A percentile compares a stretch with the other conserved stretches of the same genome.
Conservation (phyloP, 2,329 filamentous ascomycete species). For the Stemphylium lycopersici region DNA sequence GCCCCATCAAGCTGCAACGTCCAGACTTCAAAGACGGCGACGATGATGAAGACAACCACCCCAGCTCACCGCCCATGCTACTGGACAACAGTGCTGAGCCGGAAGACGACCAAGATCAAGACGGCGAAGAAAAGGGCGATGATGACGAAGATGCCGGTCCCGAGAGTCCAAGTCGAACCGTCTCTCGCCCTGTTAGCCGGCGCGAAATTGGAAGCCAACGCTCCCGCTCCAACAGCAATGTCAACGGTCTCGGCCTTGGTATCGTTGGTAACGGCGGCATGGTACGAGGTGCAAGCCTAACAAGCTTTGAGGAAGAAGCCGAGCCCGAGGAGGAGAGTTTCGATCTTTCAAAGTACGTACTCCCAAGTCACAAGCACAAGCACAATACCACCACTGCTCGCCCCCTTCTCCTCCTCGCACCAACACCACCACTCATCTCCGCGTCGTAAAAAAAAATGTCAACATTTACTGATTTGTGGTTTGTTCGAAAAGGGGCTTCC, state of each 20-base stretch:
- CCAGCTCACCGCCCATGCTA: constrained; percentile 44
- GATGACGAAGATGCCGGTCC: constrained; percentile 44
- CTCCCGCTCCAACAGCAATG: constrained; percentile 41
- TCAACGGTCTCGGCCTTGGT: constrained; percentile 33
- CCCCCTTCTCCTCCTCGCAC: not conserved
- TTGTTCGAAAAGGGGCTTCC: constrained; percentile 51
- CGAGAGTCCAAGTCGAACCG: constrained; percentile 44
- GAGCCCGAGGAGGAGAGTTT: constrained; percentile 55
- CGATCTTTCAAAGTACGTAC: constrained; percentile 57
- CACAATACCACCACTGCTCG: not conserved
- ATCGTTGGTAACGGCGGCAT: constrained; percentile 37
- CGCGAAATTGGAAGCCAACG: constrained; percentile 35
- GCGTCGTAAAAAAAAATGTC: not conserved
- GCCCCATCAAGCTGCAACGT: constrained; percentile 44
- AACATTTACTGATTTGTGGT: constrained; percentile 18
- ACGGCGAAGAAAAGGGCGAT: constrained; percentile 38
- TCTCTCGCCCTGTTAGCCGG: constrained; percentile 45
- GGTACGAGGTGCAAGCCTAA: constrained; percentile 45
- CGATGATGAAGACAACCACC: constrained; percentile 39
- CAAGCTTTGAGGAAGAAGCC: constrained; percentile 47
- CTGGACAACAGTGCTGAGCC: constrained; percentile 32
- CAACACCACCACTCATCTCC: too few species aligned
- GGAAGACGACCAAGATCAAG: constrained; percentile 41
- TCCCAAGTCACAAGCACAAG: not conserved
- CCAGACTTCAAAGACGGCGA: constrained; percentile 40